Evolutionary conservation across 2,329 filamentous ascomycete species (phyloP).

Genomic region (Alternaria longipes): DNA sequence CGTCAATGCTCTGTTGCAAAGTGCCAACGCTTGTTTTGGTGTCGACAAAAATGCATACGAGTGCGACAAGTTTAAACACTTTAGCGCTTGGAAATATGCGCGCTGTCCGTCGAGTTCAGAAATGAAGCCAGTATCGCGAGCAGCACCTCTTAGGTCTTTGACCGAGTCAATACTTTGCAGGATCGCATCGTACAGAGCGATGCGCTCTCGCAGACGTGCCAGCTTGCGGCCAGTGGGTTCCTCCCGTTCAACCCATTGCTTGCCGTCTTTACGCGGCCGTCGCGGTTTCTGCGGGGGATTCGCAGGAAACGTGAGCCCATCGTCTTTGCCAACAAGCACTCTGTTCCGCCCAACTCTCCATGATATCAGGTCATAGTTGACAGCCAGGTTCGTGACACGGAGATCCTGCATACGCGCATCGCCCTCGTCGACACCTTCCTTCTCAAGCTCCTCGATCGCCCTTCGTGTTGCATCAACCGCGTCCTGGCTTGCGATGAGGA

Average conservation of each 20-base stretch:
- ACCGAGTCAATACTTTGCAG: slow-evolving; percentile 90
- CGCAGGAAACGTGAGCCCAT: slow-evolving; percentile 71
- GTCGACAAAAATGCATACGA: slow-evolving; percentile 80
- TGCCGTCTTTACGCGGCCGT: slow-evolving; percentile 59
- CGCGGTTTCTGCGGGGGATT: slow-evolving; percentile 65
- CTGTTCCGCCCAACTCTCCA: slow-evolving; percentile 95
- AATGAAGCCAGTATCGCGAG: slow-evolving; percentile 79
- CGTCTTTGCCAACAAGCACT: slow-evolving; percentile 82
- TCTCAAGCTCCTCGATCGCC: slow-evolving; percentile 87
- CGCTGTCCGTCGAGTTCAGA: slow-evolving; percentile 79
- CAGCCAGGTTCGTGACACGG: slow-evolving; percentile 89
- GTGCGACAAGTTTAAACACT: slow-evolving; percentile 85
- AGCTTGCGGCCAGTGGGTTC: slow-evolving; percentile 79
- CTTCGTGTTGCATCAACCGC: slow-evolving; percentile 92
- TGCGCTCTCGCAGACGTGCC: slow-evolving; percentile 82
- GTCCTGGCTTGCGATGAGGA: slow-evolving; percentile 90
- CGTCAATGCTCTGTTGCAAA: slow-evolving; percentile 76
- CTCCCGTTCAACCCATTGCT: slow-evolving; percentile 61
- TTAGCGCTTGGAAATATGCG: slow-evolving; percentile 87
- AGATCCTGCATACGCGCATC: slow-evolving; percentile 90
- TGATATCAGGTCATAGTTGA: slow-evolving; percentile 92
- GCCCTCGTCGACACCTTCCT: slow-evolving; percentile 83
- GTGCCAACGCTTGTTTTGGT: slow-evolving; percentile 81
- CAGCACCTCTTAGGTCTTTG: slow-evolving; percentile 88
- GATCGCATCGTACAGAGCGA: slow-evolving; percentile 89